Base-by-base conservation (phyloP, 2,329 filamentous ascomycete genomes). In the Cladosporium austrohemisphaericum region DNA sequence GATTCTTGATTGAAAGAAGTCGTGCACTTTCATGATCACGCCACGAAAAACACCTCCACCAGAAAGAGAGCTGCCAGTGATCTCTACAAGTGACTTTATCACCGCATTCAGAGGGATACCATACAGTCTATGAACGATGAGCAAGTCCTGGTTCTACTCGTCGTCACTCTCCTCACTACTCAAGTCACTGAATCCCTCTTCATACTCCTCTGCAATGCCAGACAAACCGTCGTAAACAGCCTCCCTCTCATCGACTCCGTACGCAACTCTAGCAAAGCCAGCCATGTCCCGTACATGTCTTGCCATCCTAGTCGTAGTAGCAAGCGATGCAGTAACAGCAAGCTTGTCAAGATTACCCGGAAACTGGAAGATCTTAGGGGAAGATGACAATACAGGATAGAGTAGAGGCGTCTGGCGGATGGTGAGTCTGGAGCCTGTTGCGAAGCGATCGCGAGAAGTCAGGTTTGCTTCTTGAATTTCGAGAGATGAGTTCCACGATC, bases 191-290 rank as follows among this genome's bases (percentile, higher is more conserved):
- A 88, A 95, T 1, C 89, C 89, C 53, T 93, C 88, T 58, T 88
- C 83, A 65, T 96, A 97, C 52, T 87, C 87, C 62, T 95, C 91
- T 1, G 86, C 85, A 60, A 97, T 83, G 52, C 87, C 85, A 19
- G 86, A 83, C 31, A 98, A 74, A 10, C 86, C 83, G 62, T 95
- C 93, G 37, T 82, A 80, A n/a, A 97, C 74, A 2, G 76, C 75
- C 68, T 98, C 93, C 33, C 92, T 79, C 62, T 97, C 91, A 52
- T 94, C 88, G 3, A 92, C 60, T 0, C 76, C 74, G 13, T 91
- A 75, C 9, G 80, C 76, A 53, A 83, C 78, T 13, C 78, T 71
- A 10, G 86, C 82, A 8, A 57, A 45, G 9, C 51, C 49, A 26
- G 63, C 60, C 10, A 85, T 75, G 18, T 76, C 71, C 62, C 84